A percentile compares a stretch with the other conserved stretches of the same genome.
These are phyloP conservation scores for Glycine soja DNA, from an alignment of 306 rosid species.

Conservation along the genomic window DNA sequence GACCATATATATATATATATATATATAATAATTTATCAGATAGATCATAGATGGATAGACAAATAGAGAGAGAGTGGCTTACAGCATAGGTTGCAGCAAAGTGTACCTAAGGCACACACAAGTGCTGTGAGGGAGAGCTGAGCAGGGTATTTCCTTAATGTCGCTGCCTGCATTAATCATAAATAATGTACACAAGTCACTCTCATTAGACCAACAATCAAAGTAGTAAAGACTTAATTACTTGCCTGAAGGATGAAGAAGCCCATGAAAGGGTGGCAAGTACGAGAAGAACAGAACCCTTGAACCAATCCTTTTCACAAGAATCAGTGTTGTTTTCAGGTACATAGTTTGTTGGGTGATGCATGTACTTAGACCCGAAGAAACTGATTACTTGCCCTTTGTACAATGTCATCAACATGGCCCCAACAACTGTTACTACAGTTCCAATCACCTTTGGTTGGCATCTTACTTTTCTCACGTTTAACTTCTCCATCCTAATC, in stretches of 20 bases:
- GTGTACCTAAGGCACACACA: no score
- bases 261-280: slow-evolving; percentile 90
- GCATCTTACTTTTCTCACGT: slow-evolving; percentile 64
- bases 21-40: no score
- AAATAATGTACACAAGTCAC: no score
- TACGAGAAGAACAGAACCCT: slow-evolving; percentile 83
- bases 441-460: slow-evolving; percentile 89
- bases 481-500: slow-evolving; percentile 81
- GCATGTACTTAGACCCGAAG: slow-evolving; percentile 58
- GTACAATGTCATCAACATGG: slow-evolving; percentile 94
- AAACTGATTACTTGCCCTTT: no score
- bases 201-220: no score
- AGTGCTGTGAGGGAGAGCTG: no score
- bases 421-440: slow-evolving; percentile 76
- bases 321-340: slow-evolving; percentile 42
- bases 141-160: no score
- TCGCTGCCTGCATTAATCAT: no score
- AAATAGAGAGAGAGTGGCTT: no score
- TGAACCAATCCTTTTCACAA: slow-evolving; percentile 70
- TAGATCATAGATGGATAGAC: no score
- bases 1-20: no score
- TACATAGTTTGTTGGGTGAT: slow-evolving; percentile 48
- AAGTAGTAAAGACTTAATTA: background rate
- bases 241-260: slow-evolving; percentile 80
- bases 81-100: no score